These are phyloP conservation scores for Yamadazyma paraphyllophila DNA, from an alignment of 805 yeast genomes.

Conservation along the genomic window DNA sequence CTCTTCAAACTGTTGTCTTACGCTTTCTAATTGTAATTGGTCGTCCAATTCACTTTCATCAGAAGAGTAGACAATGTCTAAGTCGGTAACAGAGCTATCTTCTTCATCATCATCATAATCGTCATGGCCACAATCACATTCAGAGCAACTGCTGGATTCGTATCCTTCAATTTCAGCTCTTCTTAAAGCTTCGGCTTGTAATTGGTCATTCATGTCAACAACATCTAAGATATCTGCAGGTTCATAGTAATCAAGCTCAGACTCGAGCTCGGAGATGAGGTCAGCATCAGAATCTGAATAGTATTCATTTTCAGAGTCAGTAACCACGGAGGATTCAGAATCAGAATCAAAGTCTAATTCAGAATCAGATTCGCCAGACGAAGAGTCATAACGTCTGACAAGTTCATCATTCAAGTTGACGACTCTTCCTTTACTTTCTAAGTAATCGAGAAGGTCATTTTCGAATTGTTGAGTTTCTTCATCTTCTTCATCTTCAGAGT, in stretches of 20 bases:
- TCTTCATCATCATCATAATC: constrained; percentile 5
- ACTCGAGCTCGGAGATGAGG: background rate
- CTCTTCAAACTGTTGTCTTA: constrained; percentile 36
- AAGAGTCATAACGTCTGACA: constrained; percentile 24
- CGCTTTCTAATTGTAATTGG: constrained; percentile 34
- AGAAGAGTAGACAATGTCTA: constrained; percentile 27
- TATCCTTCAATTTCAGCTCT: constrained; percentile 1
- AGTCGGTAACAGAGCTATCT: constrained; percentile 20
- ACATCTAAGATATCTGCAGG: constrained; percentile 33
- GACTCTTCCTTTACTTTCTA: constrained; percentile 25
- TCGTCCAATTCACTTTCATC: constrained; percentile 29
- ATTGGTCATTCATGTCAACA: constrained; percentile 39
- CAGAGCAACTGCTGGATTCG: constrained; percentile 16
- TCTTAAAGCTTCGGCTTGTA: constrained; percentile 31
- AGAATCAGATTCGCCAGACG: constrained; percentile 5
- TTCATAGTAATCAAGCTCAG: constrained; percentile 20
- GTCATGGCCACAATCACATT: constrained; percentile 1
- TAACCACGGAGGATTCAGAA: background rate
- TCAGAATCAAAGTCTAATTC: constrained; percentile 18
- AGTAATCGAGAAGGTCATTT: constrained; percentile 24
- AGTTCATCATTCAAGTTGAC: constrained; percentile 31
- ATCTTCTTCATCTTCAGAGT: constrained; percentile 23
- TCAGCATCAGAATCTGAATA: background rate
- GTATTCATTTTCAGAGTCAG: background rate
- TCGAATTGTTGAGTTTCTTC: constrained; percentile 32